Base-by-base conservation (phyloP, 129 eudicot species). In the Flaveria robusta region DNA sequence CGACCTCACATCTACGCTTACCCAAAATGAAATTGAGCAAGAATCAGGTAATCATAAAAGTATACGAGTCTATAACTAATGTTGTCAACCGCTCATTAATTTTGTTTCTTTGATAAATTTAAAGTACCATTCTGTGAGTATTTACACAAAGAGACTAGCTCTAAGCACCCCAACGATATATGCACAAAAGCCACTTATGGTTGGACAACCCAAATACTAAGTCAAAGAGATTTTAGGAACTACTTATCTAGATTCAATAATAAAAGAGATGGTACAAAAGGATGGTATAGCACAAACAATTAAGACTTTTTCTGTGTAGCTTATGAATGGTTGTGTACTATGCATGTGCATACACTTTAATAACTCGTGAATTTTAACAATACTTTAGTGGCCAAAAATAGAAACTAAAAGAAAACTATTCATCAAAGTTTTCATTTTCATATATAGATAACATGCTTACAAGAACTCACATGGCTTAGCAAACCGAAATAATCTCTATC, bases 391-490 rank as follows among this genome's bases (percentile, higher is more conserved):
- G 31, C 31, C 31, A 27, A 27, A 27, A 27, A 27, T 27, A 27
- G 31, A 2, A 27, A 27, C 31, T 27, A 27, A 27, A 27, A 27
- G 31, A 27, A 27, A 27, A 27, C 31, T 27, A 27, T 27, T 27
- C 31, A 27, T 27, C 31, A 27, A 27, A 27, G 31, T 27, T 27
- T 27, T 27, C 31, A 27, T 27, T 27, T 27, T 27, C 31, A 27
- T 27, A 27, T 27, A 27, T 27, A 27, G 31, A 27, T 27, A 66
- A 66, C 29, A 16, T 68, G 59, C 46, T 65, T 9, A 27, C 46
- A 69, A 18, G 22, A 43, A 59, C 50, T 46, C 76, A 56, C 64
- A 78, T 70, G 63, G 43, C 70, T 68, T 68, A 77, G 27, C 66
- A 54, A 55, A 68, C 54, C 13, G 60, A 54, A 51, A 51, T 15